Base-by-base conservation (phyloP, 2,329 filamentous ascomycete species). In the Colletotrichum gigasporum region DNA sequence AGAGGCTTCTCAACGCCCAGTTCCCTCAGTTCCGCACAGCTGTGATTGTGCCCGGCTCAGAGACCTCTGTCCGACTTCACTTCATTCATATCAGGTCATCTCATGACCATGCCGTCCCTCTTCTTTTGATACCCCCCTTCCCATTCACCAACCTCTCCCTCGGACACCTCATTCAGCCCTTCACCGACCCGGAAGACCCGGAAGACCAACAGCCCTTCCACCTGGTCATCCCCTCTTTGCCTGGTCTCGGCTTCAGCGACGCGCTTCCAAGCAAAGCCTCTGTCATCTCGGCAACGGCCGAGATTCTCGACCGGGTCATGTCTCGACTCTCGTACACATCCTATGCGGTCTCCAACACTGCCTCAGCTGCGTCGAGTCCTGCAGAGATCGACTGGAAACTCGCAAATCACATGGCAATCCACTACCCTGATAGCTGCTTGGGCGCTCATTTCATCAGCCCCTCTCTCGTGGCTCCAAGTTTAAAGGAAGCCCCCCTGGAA, bases 191-290 rank as follows among this genome's bases (percentile, higher is more conserved):
- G 2, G 76, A 83, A 9, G 78, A 82, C 74, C 73, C 76, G 68
- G 69, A 73, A 56, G 69, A 71, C 41, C 70, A 75, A 16, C 84
- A 86, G 63, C 81, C 87, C 1, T 92, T 91, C 69, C 87, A 91
- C 70, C 72, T 91, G n/a, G 83, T 92, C 18, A 85, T 87, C 18
- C 89, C 90, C 1, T 87, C 86, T 42, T 81, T 91, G 18, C 89
- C 90, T 0, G 89, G 89, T 0, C 79, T 90, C 45, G 89, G 88
- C 14, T 92, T 91, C 71, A 90, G 88, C 72, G 88, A 91, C 72
- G 79, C 87, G 2, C 79, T 89, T 37, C 78, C 80, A 1, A 79
- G 80, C 57, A 82, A 83, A 48, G 76, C 75, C 7, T 79, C 83
- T 70, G 80, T 83, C n/a, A 74, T 87, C 58, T 72, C 78, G 5